Conservation (phyloP, 352 stramenopile species). For the Phytophthora europaea region DNA sequence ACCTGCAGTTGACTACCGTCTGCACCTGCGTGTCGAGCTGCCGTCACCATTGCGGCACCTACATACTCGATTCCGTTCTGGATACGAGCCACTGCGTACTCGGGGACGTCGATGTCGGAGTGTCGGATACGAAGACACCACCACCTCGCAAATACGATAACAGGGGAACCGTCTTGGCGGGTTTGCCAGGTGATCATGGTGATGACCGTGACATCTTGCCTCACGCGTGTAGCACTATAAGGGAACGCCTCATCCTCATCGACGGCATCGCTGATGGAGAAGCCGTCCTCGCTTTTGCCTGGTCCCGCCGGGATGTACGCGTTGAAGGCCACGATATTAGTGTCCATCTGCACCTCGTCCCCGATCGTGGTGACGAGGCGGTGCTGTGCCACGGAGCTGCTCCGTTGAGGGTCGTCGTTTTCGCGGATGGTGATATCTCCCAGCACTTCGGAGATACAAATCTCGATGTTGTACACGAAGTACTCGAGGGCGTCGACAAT, state of each 20-base stretch:
- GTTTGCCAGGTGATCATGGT: constrained; percentile 23
- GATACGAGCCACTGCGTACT: constrained; percentile 17
- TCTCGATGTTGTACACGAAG: constrained; percentile 61
- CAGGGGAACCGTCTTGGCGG: constrained; percentile 1
- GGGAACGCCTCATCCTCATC: constrained; percentile 54
- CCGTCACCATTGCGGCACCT: constrained; percentile 27
- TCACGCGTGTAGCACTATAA: constrained; percentile 39
- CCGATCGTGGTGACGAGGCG: constrained; percentile 43
- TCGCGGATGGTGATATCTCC: constrained; percentile 60
- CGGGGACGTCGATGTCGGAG: constrained; percentile 25
- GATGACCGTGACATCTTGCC: constrained; percentile 40
- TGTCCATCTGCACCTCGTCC: constrained; percentile 42
- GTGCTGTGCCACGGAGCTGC: constrained; percentile 43
- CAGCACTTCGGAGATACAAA: constrained; percentile 52
- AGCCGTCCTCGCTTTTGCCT: constrained; percentile 28
- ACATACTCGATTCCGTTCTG: constrained; percentile 34
- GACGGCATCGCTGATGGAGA: constrained; percentile 47
- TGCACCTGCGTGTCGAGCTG: constrained; percentile 13
- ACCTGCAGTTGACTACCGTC: not conserved
- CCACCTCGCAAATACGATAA: constrained; percentile 36
- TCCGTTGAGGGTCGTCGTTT: constrained; percentile 46
- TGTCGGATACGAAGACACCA: constrained; percentile 34
- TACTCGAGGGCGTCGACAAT: constrained; percentile 52
- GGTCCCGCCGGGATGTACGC: constrained; percentile 31
- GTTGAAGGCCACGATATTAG: constrained; percentile 50